phyloP scores from a whole-genome alignment of 768 basidiomycete genomes.

The Wakefieldia striispora region DNA sequence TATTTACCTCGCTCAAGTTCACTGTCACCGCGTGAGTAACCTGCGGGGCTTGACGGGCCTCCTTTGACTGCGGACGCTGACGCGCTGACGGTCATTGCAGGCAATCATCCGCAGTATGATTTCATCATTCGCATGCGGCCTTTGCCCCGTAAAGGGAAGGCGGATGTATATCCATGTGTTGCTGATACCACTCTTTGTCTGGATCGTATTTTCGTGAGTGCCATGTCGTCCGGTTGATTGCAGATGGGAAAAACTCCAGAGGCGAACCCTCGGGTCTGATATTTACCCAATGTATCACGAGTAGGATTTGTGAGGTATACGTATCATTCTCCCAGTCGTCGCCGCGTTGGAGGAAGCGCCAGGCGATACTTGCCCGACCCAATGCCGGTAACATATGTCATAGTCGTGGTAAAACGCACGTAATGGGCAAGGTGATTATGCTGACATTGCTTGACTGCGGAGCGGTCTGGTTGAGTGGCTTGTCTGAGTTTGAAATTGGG shows the following conservation, averaged over 20 bases:
- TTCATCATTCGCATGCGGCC: neutral
- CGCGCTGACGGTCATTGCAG: constrained; percentile 11
- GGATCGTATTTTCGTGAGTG: too few species aligned
- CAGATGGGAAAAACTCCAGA: neutral
- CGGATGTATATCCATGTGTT: neutral
- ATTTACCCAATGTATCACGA: neutral
- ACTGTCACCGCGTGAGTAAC: constrained; percentile 30
- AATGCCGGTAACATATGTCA: neutral
- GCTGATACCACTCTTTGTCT: neutral
- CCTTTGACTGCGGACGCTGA: constrained; percentile 10
- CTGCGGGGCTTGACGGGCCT: neutral
- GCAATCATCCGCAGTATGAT: constrained; percentile 27
- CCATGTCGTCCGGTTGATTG: neutral
- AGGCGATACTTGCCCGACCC: neutral
- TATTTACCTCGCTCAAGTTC: constrained; percentile 36
- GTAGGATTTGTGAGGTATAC: neutral
- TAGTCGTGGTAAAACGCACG: constrained; percentile 5
- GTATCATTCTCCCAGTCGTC: neutral
- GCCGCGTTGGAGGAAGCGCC: too few species aligned
- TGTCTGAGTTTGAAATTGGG: constrained; percentile 26
- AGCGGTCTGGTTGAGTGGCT: neutral
- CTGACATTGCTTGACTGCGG: constrained; percentile 6
- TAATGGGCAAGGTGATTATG: neutral
- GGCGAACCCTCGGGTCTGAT: neutral
- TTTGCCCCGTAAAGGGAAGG: neutral